These are phyloP conservation scores for Deakozyma indianensis DNA, from an alignment of 805 yeast genomes.

Conservation along the genomic window DNA sequence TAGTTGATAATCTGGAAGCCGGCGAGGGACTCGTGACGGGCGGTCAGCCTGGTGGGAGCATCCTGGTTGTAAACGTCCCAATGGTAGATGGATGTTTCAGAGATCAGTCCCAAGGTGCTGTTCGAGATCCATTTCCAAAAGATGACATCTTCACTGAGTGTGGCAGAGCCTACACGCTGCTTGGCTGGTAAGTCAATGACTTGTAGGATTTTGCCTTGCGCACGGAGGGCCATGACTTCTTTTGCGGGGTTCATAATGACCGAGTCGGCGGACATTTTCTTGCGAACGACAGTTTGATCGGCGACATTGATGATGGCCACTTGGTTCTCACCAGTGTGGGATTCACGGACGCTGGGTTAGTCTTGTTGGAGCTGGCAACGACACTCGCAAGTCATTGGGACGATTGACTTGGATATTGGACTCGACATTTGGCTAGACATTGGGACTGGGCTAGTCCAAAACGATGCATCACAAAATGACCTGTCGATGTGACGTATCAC, in stretches of 20 bases:
- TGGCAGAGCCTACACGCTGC: conserved; percentile 78
- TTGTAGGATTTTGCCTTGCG: conserved; percentile 87
- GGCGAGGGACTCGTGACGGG: conserved; percentile 62
- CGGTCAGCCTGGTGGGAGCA: conserved; percentile 71
- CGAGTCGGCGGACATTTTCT: conserved; percentile 93
- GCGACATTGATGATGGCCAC: conserved; percentile 85
- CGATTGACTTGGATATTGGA: no score
- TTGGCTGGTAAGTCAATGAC: conserved; percentile 80
- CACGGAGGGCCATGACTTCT: conserved; percentile 82
- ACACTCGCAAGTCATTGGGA: no score
- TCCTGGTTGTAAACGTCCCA: conserved; percentile 68
- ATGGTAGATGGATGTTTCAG: conserved; percentile 56
- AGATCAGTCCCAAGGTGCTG: conserved; percentile 66
- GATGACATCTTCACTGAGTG: conserved; percentile 75
- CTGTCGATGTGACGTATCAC: no score
- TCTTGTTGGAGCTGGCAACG: no score
- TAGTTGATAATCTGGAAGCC: conserved; percentile 85
- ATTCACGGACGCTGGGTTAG: conserved; percentile 25
- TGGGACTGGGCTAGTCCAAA: no score
- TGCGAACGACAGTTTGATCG: conserved; percentile 67
- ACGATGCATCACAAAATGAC: no score
- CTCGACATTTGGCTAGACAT: no score
- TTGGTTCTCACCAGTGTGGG: conserved; percentile 39
- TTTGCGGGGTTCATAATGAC: conserved; percentile 93
- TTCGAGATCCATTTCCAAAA: conserved; percentile 90